These are phyloP conservation scores for Ogataea philodendri DNA, from an alignment of 805 yeast genomes.

Conservation along the genomic window DNA sequence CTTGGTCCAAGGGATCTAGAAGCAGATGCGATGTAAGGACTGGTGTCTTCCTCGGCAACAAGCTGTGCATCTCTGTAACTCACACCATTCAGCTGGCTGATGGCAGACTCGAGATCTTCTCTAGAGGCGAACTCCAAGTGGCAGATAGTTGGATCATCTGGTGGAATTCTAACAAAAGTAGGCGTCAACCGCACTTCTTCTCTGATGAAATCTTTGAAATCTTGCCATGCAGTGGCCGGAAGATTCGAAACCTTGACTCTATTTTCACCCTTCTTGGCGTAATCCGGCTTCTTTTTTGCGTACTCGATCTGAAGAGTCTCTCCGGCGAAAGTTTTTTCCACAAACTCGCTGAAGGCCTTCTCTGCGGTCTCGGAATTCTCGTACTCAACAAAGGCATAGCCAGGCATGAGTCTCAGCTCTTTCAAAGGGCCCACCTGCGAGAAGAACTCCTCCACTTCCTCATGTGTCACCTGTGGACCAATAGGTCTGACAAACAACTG, in stretches of 20 bases:
- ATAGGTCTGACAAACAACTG: constrained; percentile 40
- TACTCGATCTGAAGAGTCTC: constrained; percentile 50
- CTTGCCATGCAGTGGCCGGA: constrained; percentile 85
- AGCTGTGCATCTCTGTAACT: constrained; percentile 64
- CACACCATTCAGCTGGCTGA: constrained; percentile 67
- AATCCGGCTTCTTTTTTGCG: constrained; percentile 50
- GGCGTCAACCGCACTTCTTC: constrained; percentile 66
- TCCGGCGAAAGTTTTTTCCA: constrained; percentile 48
- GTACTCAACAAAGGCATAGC: constrained; percentile 87
- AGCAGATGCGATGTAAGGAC: constrained; percentile 50
- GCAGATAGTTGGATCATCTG: constrained; percentile 45
- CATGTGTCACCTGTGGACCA: constrained; percentile 35
- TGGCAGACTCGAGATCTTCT: constrained; percentile 73
- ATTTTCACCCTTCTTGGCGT: constrained; percentile 66
- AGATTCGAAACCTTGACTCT: constrained; percentile 68
- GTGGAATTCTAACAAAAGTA: constrained; percentile 55
- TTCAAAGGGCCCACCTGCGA: constrained; percentile 62
- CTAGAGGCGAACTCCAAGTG: constrained; percentile 58
- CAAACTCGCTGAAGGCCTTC: constrained; percentile 47
- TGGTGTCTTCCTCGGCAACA: constrained; percentile 74
- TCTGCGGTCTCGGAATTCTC: constrained; percentile 57
- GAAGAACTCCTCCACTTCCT: constrained; percentile 69
- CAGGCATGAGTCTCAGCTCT: constrained; percentile 71
- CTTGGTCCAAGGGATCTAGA: constrained; percentile 47
- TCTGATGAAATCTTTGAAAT: constrained; percentile 84